Conservation (phyloP, 441 rosid genomes). For the Aquilaria agallochum region DNA sequence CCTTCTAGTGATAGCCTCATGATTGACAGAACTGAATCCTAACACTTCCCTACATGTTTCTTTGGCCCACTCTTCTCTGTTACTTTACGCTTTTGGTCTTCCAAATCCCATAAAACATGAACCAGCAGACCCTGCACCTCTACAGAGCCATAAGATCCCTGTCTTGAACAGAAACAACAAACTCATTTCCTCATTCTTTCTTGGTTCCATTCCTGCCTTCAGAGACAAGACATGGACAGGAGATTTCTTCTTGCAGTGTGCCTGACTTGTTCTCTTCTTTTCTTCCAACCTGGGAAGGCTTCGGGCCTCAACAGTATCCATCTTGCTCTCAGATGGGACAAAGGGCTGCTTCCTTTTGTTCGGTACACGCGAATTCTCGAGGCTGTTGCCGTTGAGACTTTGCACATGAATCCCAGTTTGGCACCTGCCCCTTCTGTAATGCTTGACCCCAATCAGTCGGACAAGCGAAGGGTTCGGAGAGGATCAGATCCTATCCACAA, state of each 20-base stretch:
- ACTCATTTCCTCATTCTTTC: too few species aligned
- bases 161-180: too few species aligned
- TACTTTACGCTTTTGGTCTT: conserved; percentile 29
- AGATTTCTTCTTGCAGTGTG: conserved; percentile 34
- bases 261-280: conserved; percentile 29
- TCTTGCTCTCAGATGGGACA: conserved; percentile 40
- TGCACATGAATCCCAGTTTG: conserved; percentile 23
- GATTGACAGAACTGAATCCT: conserved; percentile 47
- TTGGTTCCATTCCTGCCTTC: neutral
- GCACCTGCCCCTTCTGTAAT: conserved; percentile 55
- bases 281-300: conserved; percentile 35
- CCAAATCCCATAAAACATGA: conserved; percentile 38
- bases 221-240: conserved; percentile 36
- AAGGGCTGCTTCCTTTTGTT: conserved; percentile 22
- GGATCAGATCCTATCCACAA: conserved; percentile 94
- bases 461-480: conserved; percentile 60
- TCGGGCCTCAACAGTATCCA: conserved; percentile 34
- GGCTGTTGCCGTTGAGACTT: conserved; percentile 24
- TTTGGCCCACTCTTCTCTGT: conserved; percentile 24
- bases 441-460: conserved; percentile 61
- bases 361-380: conserved; percentile 33
- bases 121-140: conserved; percentile 6
- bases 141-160: too few species aligned
- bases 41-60: conserved; percentile 37
- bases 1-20: conserved; percentile 38